Conservation (phyloP, 2,329 filamentous ascomycete species). For the Fusarium keratoplasticum region DNA sequence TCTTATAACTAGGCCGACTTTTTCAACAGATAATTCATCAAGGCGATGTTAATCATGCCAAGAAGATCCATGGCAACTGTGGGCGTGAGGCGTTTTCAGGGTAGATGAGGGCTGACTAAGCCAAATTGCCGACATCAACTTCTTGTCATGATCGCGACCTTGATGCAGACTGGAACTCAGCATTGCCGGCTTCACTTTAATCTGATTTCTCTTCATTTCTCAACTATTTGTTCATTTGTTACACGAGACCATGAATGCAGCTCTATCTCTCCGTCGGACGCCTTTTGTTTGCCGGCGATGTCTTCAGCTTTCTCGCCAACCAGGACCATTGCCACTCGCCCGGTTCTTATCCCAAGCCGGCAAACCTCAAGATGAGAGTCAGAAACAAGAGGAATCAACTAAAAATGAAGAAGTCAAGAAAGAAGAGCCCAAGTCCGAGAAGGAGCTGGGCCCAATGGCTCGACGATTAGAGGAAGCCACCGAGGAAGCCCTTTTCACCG, state of each 20-base stretch:
- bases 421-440: background rate
- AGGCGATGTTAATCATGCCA: background rate
- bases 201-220: background rate
- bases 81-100: background rate
- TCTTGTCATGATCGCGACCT: slow-evolving; percentile 24
- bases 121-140: slow-evolving; percentile 1
- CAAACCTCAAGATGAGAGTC: slow-evolving; percentile 1
- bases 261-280: background rate
- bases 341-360: slow-evolving; percentile 34
- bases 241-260: background rate
- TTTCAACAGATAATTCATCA: slow-evolving; percentile 5
- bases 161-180: background rate
- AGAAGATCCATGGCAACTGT: background rate
- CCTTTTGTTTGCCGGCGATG: slow-evolving; percentile 37
- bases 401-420: background rate
- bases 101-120: slow-evolving; percentile 32
- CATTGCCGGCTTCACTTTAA: background rate
- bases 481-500: slow-evolving; percentile 69
- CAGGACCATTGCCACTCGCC: slow-evolving; percentile 1
- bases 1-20: slow-evolving; percentile 5
- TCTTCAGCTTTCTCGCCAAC: slow-evolving; percentile 22
- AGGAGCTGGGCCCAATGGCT: slow-evolving; percentile 60
- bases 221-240: no score
- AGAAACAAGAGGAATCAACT: background rate
- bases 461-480: slow-evolving; percentile 71